Percentiles rank a stretch among this genome's conserved stretches.
phyloP scores from a whole-genome alignment of 176 grass and related monocot species.

The Oryza rufipogon region DNA sequence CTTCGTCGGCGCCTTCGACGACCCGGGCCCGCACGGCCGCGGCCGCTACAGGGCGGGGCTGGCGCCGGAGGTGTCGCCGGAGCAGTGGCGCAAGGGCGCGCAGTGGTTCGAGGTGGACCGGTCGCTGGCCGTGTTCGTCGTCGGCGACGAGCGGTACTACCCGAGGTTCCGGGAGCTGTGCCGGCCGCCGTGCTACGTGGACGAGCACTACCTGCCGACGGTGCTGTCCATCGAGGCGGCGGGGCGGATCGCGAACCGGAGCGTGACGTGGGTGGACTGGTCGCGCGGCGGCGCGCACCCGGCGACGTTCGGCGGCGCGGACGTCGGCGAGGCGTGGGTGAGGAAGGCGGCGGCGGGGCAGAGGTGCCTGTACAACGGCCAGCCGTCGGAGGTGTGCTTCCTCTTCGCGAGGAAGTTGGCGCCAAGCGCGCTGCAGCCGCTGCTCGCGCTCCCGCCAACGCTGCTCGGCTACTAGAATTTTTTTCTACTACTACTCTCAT shows the following conservation, averaged over 20 bases:
- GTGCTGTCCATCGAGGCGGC: slow-evolving; percentile 48
- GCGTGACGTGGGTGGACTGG: slow-evolving; percentile 69
- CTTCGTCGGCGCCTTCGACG: slow-evolving; percentile 61
- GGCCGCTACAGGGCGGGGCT: slow-evolving; percentile 53
- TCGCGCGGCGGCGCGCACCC: slow-evolving; percentile 74
- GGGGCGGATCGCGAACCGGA: slow-evolving; percentile 36
- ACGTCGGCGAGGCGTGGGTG: slow-evolving; percentile 48
- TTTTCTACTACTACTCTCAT: background rate
- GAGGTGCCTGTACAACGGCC: slow-evolving; percentile 51
- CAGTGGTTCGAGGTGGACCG: slow-evolving; percentile 77
- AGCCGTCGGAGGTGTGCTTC: slow-evolving; percentile 50
- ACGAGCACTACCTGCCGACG: slow-evolving; percentile 85
- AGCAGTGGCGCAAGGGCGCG: slow-evolving; percentile 70
- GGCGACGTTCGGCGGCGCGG: slow-evolving; percentile 52
- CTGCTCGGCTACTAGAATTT: slow-evolving; percentile 41
- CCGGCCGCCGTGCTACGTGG: slow-evolving; percentile 50
- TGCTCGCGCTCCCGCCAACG: slow-evolving; percentile 45
- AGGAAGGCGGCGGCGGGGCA: background rate
- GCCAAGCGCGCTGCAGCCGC: slow-evolving; percentile 38
- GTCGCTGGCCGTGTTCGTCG: slow-evolving; percentile 32
- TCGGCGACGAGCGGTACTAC: slow-evolving; percentile 58
- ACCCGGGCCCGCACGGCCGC: slow-evolving; percentile 50
- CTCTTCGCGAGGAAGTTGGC: slow-evolving; percentile 75
- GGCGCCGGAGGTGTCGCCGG: slow-evolving; percentile 30
- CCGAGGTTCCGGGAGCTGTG: slow-evolving; percentile 58